Conservation (phyloP, 208 protist genomes). For the Wallacemonas sp. region DNA sequence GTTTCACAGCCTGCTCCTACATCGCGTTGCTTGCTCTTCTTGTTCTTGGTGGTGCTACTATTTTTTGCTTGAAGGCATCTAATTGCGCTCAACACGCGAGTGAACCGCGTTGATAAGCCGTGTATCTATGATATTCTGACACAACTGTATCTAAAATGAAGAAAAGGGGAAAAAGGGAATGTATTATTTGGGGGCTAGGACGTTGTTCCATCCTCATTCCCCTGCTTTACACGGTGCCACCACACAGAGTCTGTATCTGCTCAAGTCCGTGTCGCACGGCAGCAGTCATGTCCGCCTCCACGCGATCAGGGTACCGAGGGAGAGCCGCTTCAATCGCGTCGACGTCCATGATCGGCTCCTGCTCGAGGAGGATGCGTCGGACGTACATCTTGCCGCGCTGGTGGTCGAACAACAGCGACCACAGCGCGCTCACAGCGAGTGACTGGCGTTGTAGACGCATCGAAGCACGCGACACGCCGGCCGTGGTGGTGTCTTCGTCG, state of each 20-base stretch:
- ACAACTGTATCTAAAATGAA: no score
- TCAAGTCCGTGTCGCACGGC: constrained; percentile 21
- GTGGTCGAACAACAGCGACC: constrained; percentile 56
- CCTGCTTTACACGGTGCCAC: not conserved
- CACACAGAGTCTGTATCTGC: constrained; percentile 16
- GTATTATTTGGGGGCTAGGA: not conserved
- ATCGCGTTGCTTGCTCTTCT: no score
- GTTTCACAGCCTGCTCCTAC: no score
- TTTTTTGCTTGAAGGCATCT: no score
- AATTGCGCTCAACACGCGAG: no score
- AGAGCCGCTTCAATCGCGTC: constrained; percentile 2
- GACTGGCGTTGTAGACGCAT: constrained; percentile 30
- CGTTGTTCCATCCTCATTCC: not conserved
- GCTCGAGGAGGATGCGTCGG: constrained; percentile 23
- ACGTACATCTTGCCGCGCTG: constrained; percentile 51
- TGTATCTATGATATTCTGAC: no score
- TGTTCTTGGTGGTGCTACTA: no score
- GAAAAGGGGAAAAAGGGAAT: not conserved
- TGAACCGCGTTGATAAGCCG: no score
- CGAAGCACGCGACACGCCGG: not conserved
- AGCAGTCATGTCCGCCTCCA: constrained; percentile 9
- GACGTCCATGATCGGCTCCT: constrained; percentile 26
- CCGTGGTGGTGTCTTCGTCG: not conserved
- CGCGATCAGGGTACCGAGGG: not conserved
- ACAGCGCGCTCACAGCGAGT: constrained; percentile 41